These are phyloP conservation scores for Shiraia bambusicola DNA, from an alignment of 2,329 filamentous ascomycete species.

Conservation along the genomic window DNA sequence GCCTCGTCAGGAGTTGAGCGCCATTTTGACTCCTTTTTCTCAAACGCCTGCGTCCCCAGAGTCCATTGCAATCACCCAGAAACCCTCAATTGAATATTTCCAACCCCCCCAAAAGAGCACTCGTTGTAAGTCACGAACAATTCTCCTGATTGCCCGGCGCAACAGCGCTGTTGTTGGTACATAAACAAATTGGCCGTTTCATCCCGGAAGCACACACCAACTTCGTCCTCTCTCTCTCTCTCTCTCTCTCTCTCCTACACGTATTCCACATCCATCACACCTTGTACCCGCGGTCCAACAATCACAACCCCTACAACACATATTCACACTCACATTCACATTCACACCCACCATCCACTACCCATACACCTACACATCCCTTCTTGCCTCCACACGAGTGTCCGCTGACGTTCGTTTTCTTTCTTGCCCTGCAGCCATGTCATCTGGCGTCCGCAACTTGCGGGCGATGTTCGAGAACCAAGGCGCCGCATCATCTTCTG, in stretches of 20 bases:
- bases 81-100: constrained; percentile 5
- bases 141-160: constrained; percentile 18
- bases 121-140: constrained; percentile 26
- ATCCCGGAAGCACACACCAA: constrained; percentile 22
- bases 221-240: too few relatives aligned
- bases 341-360: constrained; percentile 17
- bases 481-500: constrained; percentile 40
- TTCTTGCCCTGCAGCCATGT: constrained; percentile 47
- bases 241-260: constrained; percentile 30
- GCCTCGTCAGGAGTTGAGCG: too few relatives aligned
- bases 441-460: constrained; percentile 51
- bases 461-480: constrained; percentile 53
- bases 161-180: constrained; percentile 21
- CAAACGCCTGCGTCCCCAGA: too few relatives aligned
- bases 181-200: constrained; percentile 29
- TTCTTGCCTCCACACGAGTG: too few relatives aligned
- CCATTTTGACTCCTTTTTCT: too few relatives aligned
- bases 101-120: constrained; percentile 3
- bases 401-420: constrained; percentile 27
- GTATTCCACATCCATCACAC: constrained; percentile 14
- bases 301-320: constrained; percentile 2
- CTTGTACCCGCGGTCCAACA: neutral
- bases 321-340: neutral
- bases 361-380: constrained; percentile 6
- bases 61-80: too few relatives aligned